Conservation (phyloP, 2,329 filamentous ascomycete genomes). For the Sclerotinia nivalis region DNA sequence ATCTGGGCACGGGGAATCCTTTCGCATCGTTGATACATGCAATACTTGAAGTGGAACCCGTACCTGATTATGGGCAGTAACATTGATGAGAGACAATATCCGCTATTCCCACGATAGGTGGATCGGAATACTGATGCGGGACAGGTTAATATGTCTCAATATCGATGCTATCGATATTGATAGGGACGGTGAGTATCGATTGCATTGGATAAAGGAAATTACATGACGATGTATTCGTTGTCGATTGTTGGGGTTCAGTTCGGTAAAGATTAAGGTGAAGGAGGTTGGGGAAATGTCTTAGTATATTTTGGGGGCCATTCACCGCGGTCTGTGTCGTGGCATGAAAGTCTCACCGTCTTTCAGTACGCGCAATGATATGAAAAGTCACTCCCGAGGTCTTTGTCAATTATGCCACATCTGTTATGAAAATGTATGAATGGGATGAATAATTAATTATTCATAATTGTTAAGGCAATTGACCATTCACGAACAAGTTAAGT, state of each 20-base stretch:
- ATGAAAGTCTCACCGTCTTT: slow-evolving; percentile 4
- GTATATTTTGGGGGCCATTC: slow-evolving; percentile 3
- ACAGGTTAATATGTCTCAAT: slow-evolving; percentile 7
- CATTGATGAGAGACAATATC: background rate
- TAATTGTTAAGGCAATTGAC: background rate
- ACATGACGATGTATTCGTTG: background rate
- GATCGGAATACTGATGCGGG: background rate
- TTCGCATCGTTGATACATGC: background rate
- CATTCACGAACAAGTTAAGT: background rate
- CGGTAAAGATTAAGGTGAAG: background rate
- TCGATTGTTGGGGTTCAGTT: slow-evolving; percentile 7
- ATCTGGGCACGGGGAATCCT: slow-evolving; percentile 11
- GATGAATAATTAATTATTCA: background rate
- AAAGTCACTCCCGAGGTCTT: background rate
- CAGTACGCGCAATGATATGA: background rate
- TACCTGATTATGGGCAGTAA: background rate
- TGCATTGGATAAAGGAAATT: slow-evolving; percentile 10
- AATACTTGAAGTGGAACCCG: background rate
- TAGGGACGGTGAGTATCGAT: slow-evolving; percentile 18
- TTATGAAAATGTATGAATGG: background rate
- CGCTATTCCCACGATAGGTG: background rate
- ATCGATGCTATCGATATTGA: slow-evolving; percentile 16
- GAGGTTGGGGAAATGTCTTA: slow-evolving; percentile 7
- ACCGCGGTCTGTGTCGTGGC: slow-evolving; percentile 8
- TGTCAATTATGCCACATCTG: background rate